Evolutionary conservation across 768 basidiomycete genomes (phyloP), one percentile per base, ranked within the genome.

Genomic region (Suillus sp.): DNA sequence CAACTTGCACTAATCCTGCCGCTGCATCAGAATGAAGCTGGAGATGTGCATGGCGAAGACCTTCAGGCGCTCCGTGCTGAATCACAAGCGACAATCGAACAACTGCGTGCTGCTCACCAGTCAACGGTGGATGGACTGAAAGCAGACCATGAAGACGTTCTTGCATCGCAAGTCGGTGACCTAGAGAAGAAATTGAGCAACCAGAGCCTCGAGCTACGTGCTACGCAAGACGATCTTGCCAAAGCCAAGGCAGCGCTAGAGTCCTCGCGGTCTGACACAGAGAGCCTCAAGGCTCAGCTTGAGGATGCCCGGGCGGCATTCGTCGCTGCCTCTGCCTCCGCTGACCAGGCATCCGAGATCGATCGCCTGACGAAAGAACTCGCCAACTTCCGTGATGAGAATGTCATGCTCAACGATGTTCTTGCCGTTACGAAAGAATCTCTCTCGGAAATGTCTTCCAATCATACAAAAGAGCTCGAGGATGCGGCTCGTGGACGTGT

Each of bases 211-310:
- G 91, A 94, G 67, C 83, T 95, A 48, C 92, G 89, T 70, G 93
- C 92, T 16, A 92, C 93, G 0, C 86, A 89, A 69, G 92, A 95
- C 65, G 92, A 94, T 72, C 86, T 95, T 40, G 70, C 81, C 3
- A 94, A 93, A 78, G 82, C 90, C 6, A 94, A 95, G 73, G 71
- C 83, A 1, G 76, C 84, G 30, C 70, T 88, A 9, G 82, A 87
- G 22, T 64, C 82, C 7, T 78, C 84, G 35, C 80, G 80, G 34
- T 71, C 78, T 3, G 90, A 93, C 66, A 74, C 86, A 7, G 84
- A 85, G 62, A 78, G 65, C 20, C 75, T 92, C 43, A 85, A 81
- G 54, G 74, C 80, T 22, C 90, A 93, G 70, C 81, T 90, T 22
- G 89, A 91, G 68, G 84, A 85, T 53, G 84, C 86, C 11, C 83